phyloP scores from a whole-genome alignment of 768 basidiomycete genomes.

The Leccinum subgranulosum region DNA sequence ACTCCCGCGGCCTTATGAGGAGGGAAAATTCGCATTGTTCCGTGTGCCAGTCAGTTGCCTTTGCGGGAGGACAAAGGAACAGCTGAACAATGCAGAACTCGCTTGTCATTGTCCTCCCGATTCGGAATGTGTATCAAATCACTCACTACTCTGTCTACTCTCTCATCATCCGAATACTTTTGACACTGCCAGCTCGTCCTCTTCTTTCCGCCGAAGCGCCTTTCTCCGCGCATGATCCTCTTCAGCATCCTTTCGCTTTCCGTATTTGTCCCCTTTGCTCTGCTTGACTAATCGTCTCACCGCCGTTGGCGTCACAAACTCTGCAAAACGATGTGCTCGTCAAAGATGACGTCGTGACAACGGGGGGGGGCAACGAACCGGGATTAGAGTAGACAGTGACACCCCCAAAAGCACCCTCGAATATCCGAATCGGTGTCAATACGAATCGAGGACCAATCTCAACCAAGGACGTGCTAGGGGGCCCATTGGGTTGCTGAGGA shows the following conservation, averaged over 20 bases:
- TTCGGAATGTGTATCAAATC: neutral
- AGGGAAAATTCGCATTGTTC: constrained; percentile 22
- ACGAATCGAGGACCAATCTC: constrained; percentile 99
- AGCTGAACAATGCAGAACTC: constrained; percentile 31
- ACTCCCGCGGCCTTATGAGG: neutral
- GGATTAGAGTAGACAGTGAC: constrained; percentile 95
- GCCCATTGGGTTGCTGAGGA: constrained; percentile 80
- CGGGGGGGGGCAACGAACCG: constrained; percentile 46
- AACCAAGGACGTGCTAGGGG: constrained; percentile 82
- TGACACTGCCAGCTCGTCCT: constrained; percentile 78
- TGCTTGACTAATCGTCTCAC: constrained; percentile 67
- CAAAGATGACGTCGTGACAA: neutral
- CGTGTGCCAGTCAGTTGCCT: constrained; percentile 20
- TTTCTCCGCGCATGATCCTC: constrained; percentile 61
- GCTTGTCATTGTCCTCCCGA: constrained; percentile 22
- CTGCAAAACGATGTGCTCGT: constrained; percentile 37
- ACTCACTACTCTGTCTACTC: neutral
- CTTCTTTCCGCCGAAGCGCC: constrained; percentile 58
- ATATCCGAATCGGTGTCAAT: constrained; percentile 94
- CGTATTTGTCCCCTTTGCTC: constrained; percentile 79
- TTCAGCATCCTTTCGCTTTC: constrained; percentile 75
- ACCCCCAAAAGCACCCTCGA: constrained; percentile 95
- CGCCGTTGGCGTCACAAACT: constrained; percentile 88
- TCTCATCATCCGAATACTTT: constrained; percentile 89
- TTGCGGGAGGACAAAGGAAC: constrained; percentile 29